Conservation (phyloP, 495 filamentous ascomycete genomes). For the Durotheca rogersii region DNA sequence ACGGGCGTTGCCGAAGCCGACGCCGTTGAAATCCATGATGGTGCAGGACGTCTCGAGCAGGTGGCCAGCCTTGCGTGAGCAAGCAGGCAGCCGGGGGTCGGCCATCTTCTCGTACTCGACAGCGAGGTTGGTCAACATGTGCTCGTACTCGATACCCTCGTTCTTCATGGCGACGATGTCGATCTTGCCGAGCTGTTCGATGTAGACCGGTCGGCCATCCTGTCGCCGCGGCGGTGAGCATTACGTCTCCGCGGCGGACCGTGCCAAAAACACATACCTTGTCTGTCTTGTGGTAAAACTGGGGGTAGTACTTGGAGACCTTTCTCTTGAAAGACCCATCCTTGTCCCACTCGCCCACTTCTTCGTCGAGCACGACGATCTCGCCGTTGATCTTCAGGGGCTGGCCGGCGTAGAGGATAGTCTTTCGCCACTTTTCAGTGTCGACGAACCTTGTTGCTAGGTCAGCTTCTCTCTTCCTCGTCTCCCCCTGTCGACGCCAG, state of each 20-base stretch:
- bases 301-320: constrained; percentile 91
- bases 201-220: constrained; percentile 97
- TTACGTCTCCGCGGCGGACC: not conserved
- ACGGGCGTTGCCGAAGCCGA: constrained; percentile 74
- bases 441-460: constrained; percentile 73
- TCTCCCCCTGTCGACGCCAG: constrained; percentile 3
- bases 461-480: constrained; percentile 23
- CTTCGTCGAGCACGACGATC: constrained; percentile 70
- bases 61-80: constrained; percentile 85
- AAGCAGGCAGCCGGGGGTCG: constrained; percentile 90
- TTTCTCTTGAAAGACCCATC: constrained; percentile 70
- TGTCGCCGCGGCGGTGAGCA: constrained; percentile 37
- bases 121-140: constrained; percentile 94
- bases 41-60: constrained; percentile 96
- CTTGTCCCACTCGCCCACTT: constrained; percentile 79
- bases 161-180: constrained; percentile 82
- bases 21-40: constrained; percentile 95
- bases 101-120: constrained; percentile 94
- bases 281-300: constrained; percentile 99
- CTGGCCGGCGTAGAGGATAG: constrained; percentile 43
- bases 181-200: constrained; percentile 93
- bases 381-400: constrained; percentile 28
- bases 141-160: constrained; percentile 85
- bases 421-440: constrained; percentile 88
- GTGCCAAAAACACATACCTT: constrained; percentile 57